Evolutionary conservation across 192 early-diverging fungal species (phyloP).

Genomic region (Podila verticillata): DNA sequence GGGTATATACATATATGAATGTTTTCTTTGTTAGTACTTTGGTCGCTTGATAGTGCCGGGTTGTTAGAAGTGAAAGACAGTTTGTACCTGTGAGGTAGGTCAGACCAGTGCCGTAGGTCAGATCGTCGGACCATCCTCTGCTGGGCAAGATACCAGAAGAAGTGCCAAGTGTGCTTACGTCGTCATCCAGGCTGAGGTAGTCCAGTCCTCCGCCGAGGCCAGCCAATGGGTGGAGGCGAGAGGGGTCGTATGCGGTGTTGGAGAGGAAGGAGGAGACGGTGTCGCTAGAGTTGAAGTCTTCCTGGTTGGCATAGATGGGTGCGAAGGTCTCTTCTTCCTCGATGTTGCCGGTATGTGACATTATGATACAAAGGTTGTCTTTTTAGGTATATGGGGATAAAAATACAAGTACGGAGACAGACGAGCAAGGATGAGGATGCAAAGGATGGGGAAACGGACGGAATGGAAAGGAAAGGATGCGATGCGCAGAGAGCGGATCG

Average conservation of each 20-base stretch:
- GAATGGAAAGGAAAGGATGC: too few species aligned
- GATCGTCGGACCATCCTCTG: constrained; percentile 82
- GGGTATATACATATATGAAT: neutral
- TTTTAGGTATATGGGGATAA: too few species aligned
- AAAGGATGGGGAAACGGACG: too few species aligned
- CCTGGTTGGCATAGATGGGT: constrained; percentile 46
- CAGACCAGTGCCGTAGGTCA: constrained; percentile 86
- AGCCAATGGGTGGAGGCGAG: constrained; percentile 60
- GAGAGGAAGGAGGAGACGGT: constrained; percentile 63
- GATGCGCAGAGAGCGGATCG: too few species aligned
- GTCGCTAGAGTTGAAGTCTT: constrained; percentile 54
- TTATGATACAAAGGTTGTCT: constrained; percentile 1
- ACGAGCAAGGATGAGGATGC: too few species aligned
- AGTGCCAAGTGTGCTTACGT: constrained; percentile 28
- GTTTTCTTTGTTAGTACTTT: too few species aligned
- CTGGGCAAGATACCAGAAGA: constrained; percentile 70
- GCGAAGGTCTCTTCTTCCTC: constrained; percentile 49
- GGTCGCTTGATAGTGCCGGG: neutral
- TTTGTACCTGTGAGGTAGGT: constrained; percentile 74
- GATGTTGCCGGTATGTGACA: constrained; percentile 37
- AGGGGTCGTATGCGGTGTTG: constrained; percentile 53
- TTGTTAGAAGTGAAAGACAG: neutral
- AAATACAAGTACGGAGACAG: too few species aligned
- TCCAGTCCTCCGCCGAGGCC: constrained; percentile 65
- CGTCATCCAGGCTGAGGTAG: constrained; percentile 61